Evolutionary conservation across 441 rosid genomes (phyloP).

Genomic region (Populus trichocarpa): DNA sequence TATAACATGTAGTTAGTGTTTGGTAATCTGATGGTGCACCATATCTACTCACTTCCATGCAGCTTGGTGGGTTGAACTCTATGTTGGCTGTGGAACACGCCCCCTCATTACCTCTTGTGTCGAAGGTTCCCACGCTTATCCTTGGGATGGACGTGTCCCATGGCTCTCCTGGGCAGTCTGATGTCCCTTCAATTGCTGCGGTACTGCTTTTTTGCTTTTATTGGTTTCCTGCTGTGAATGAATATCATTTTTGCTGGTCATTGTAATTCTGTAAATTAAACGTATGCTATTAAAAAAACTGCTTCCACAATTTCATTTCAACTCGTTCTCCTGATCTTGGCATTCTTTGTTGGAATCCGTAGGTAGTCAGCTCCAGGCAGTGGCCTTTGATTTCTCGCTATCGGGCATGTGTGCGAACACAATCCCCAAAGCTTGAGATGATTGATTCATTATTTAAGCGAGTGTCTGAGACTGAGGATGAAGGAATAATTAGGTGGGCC

Average conservation of each 20-base stretch:
- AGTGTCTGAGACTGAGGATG: slow-evolving; percentile 53
- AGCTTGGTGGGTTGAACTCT: slow-evolving; percentile 84
- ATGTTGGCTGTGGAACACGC: slow-evolving; percentile 55
- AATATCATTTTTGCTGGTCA: neutral
- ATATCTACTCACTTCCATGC: neutral
- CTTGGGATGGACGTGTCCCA: slow-evolving; percentile 89
- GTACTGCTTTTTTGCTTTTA: slow-evolving; percentile 27
- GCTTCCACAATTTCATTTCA: neutral
- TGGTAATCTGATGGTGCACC: neutral
- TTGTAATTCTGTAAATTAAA: neutral
- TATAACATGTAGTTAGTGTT: neutral
- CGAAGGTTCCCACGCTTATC: slow-evolving; percentile 67
- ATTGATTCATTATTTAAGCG: slow-evolving; percentile 58
- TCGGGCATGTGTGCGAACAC: slow-evolving; percentile 77
- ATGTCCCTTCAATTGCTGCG: slow-evolving; percentile 79
- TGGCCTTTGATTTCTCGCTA: slow-evolving; percentile 85
- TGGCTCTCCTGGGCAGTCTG: slow-evolving; percentile 78
- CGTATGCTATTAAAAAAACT: neutral
- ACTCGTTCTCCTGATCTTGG: neutral
- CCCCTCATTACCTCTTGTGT: slow-evolving; percentile 63
- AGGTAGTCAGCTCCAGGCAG: slow-evolving; percentile 74
- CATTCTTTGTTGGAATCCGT: neutral
- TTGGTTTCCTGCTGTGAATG: neutral
- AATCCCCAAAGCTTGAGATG: slow-evolving; percentile 81
- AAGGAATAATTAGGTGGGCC: slow-evolving; percentile 69